Conservation (phyloP, 2,329 filamentous ascomycete species). For the Fusarium ramigenum region DNA sequence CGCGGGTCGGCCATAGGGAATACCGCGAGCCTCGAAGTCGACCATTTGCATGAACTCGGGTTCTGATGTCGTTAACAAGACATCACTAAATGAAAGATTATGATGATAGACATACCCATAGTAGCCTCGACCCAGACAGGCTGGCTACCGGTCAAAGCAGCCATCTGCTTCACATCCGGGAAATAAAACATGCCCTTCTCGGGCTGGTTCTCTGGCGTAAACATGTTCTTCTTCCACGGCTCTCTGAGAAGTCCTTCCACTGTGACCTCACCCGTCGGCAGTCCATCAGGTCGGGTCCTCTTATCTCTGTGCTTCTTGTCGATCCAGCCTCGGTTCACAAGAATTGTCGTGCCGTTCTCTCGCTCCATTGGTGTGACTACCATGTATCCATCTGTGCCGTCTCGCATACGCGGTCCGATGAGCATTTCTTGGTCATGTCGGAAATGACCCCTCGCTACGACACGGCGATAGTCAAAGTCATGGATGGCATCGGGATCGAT, state of each 20-base stretch:
- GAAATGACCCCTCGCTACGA: constrained; percentile 77
- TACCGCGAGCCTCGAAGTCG: constrained; percentile 79
- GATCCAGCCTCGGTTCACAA: constrained; percentile 95
- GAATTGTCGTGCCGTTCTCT: constrained; percentile 72
- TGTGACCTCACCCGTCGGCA: constrained; percentile 76
- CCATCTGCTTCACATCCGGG: constrained; percentile 93
- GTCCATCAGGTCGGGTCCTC: constrained; percentile 68
- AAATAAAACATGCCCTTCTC: constrained; percentile 92
- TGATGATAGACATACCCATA: constrained; percentile 70
- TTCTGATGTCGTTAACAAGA: constrained; percentile 58
- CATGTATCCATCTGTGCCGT: constrained; percentile 89
- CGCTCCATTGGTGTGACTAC: constrained; percentile 92
- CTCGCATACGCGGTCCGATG: constrained; percentile 86
- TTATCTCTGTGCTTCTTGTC: constrained; percentile 76
- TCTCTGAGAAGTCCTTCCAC: constrained; percentile 87
- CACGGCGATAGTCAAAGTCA: constrained; percentile 92
- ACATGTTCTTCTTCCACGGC: constrained; percentile 98
- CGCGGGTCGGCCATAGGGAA: constrained; percentile 87
- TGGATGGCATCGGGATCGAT: constrained; percentile 83
- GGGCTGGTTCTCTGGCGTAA: constrained; percentile 90
- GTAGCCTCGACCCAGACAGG: constrained; percentile 96
- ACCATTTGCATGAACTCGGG: constrained; percentile 81
- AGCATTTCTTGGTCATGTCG: constrained; percentile 96
- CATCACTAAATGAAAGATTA: not conserved
- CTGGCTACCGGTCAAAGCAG: constrained; percentile 80